Percentiles rank a stretch among this genome's conserved stretches.
phyloP scores from a whole-genome alignment of 306 rosid genomes.

The Ochetophila trinervis region DNA sequence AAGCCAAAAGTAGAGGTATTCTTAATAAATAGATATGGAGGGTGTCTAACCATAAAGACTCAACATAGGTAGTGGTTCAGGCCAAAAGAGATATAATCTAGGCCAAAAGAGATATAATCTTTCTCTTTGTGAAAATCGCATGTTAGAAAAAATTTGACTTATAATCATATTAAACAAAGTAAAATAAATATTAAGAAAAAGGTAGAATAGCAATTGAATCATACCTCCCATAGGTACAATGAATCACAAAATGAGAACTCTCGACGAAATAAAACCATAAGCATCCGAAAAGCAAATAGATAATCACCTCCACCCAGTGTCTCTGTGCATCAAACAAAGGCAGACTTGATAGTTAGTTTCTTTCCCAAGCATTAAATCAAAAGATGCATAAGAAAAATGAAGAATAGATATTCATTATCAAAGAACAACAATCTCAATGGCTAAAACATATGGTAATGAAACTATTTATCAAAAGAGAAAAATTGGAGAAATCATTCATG shows the following conservation, averaged over 20 bases:
- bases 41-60: too few relatives aligned
- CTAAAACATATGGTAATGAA: too few relatives aligned
- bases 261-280: conserved; percentile 96
- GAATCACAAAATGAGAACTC: conserved; percentile 98
- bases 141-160: too few relatives aligned
- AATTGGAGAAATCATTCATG: too few relatives aligned
- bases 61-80: too few relatives aligned
- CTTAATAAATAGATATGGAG: too few relatives aligned
- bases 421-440: too few relatives aligned
- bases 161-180: neutral
- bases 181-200: neutral
- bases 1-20: too few relatives aligned
- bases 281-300: conserved; percentile 98
- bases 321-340: conserved; percentile 58
- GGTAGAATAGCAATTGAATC: conserved; percentile 12
- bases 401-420: conserved; percentile 8
- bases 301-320: conserved; percentile 95
- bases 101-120: too few relatives aligned
- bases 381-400: conserved; percentile 11
- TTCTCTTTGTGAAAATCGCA: too few relatives aligned
- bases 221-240: conserved; percentile 97
- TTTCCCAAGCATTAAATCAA: conserved; percentile 20
- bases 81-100: too few relatives aligned
- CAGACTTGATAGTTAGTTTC: conserved; percentile 25
- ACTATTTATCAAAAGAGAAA: too few relatives aligned